Evolutionary conservation across 768 basidiomycete genomes (phyloP).

Genomic region (Suillus subalutaceus): DNA sequence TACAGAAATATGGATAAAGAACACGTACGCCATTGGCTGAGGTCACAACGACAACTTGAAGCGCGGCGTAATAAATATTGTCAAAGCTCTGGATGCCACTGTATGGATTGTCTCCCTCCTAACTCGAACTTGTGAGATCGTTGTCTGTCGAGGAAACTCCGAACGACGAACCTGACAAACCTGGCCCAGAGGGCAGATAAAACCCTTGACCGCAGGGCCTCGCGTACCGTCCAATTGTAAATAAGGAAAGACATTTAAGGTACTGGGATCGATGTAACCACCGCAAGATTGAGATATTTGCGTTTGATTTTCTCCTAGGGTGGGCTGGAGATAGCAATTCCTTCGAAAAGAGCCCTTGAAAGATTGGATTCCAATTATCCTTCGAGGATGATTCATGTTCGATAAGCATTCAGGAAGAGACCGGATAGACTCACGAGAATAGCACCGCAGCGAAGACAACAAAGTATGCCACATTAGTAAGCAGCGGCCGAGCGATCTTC

Average conservation of each 20-base stretch:
- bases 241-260: slow-evolving; percentile 49
- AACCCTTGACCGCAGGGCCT: slow-evolving; percentile 67
- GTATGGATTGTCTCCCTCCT: slow-evolving; percentile 72
- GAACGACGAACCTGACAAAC: slow-evolving; percentile 63
- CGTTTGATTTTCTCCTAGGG: slow-evolving; percentile 53
- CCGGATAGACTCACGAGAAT: slow-evolving; percentile 65
- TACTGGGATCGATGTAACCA: slow-evolving; percentile 69
- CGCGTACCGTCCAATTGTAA: slow-evolving; percentile 40
- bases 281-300: slow-evolving; percentile 72
- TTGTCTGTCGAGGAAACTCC: background rate
- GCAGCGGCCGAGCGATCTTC: slow-evolving; percentile 87
- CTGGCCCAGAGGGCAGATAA: slow-evolving; percentile 87
- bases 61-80: slow-evolving; percentile 75
- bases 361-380: slow-evolving; percentile 92
- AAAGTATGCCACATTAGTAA: slow-evolving; percentile 89
- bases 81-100: slow-evolving; percentile 80
- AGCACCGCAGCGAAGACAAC: slow-evolving; percentile 87
- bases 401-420: background rate
- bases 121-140: background rate
- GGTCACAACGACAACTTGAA: slow-evolving; percentile 87
- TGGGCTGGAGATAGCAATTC: slow-evolving; percentile 58
- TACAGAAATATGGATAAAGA: slow-evolving; percentile 7
- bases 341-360: slow-evolving; percentile 86
- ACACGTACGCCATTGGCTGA: slow-evolving; percentile 71
- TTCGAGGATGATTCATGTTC: slow-evolving; percentile 10